Conservation (phyloP, 2,329 filamentous ascomycete genomes). For the Nigrospora sphaerica region DNA sequence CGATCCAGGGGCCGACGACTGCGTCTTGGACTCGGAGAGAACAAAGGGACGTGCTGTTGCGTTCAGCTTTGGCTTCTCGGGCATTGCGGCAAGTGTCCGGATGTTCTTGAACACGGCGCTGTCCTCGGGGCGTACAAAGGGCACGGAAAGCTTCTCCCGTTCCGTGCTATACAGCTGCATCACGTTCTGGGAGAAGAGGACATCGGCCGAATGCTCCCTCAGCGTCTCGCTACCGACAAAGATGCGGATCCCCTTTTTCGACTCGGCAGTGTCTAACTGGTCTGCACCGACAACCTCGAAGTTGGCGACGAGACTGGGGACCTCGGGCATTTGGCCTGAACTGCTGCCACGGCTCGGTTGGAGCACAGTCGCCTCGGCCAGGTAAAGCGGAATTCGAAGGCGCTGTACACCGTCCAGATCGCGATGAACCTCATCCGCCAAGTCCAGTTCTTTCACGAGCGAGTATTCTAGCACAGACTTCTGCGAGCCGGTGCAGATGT, state of each 20-base stretch:
- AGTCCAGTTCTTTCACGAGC: constrained; percentile 66
- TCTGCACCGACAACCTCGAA: constrained; percentile 66
- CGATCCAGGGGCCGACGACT: constrained; percentile 5
- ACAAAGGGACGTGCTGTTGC: constrained; percentile 39
- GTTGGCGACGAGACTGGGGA: constrained; percentile 72
- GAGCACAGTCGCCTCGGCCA: constrained; percentile 82
- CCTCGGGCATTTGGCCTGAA: constrained; percentile 71
- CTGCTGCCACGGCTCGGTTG: constrained; percentile 68
- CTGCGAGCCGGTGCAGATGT: constrained; percentile 86
- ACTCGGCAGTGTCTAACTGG: constrained; percentile 35
- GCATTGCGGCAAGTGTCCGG: constrained; percentile 50
- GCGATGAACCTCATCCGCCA: constrained; percentile 59
- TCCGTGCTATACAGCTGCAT: constrained; percentile 84
- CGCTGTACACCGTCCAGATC: constrained; percentile 59
- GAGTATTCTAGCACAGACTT: constrained; percentile 74
- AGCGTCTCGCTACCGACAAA: constrained; percentile 87
- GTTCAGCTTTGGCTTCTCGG: constrained; percentile 53
- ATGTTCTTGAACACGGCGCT: constrained; percentile 74
- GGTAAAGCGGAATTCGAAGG: constrained; percentile 75
- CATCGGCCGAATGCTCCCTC: constrained; percentile 78
- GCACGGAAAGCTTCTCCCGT: constrained; percentile 78
- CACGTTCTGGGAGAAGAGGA: constrained; percentile 86
- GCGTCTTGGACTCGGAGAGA: constrained; percentile 25
- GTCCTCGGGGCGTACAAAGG: constrained; percentile 87
- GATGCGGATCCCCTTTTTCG: constrained; percentile 66